Evolutionary conservation across 2,329 filamentous ascomycete genomes (phyloP).

Genomic region (Pseudocercospora fuligena): DNA sequence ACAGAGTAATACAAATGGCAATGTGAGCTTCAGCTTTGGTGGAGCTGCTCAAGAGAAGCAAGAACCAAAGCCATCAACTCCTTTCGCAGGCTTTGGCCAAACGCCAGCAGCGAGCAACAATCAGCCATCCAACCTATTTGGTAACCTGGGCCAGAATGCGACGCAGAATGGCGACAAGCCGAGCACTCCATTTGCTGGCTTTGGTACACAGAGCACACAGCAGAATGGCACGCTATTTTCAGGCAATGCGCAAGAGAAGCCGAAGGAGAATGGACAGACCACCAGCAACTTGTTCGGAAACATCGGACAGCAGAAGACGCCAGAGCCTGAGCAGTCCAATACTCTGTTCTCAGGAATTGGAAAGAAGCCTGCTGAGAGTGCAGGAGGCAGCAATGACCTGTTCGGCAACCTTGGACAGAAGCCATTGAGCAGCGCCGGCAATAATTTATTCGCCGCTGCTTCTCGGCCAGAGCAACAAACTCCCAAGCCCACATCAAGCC

Average conservation of each 20-base stretch:
- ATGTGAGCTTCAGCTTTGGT: slow-evolving; percentile 14
- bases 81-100: slow-evolving; percentile 18
- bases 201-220: slow-evolving; percentile 11
- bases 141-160: slow-evolving; percentile 11
- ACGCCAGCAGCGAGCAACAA: slow-evolving; percentile 14
- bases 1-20: slow-evolving; percentile 18
- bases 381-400: slow-evolving; percentile 9
- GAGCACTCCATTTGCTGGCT: slow-evolving; percentile 16
- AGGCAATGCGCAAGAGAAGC: slow-evolving; percentile 21
- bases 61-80: slow-evolving; percentile 5
- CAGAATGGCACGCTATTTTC: slow-evolving; percentile 21
- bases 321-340: background rate
- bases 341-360: slow-evolving; percentile 10
- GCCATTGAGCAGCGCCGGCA: slow-evolving; percentile 9
- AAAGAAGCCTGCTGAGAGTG: slow-evolving; percentile 11
- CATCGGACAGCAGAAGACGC: slow-evolving; percentile 11
- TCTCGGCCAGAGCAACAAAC: background rate
- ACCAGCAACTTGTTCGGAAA: slow-evolving; percentile 2
- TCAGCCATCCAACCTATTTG: slow-evolving; percentile 15
- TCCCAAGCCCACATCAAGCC: slow-evolving; percentile 15
- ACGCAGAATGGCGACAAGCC: slow-evolving; percentile 15
- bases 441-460: background rate
- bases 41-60: slow-evolving; percentile 11
- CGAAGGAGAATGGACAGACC: slow-evolving; percentile 14
- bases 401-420: slow-evolving; percentile 23